Evolutionary conservation across 2,329 filamentous ascomycete species (phyloP).

Genomic region (Phialophora macrospora): DNA sequence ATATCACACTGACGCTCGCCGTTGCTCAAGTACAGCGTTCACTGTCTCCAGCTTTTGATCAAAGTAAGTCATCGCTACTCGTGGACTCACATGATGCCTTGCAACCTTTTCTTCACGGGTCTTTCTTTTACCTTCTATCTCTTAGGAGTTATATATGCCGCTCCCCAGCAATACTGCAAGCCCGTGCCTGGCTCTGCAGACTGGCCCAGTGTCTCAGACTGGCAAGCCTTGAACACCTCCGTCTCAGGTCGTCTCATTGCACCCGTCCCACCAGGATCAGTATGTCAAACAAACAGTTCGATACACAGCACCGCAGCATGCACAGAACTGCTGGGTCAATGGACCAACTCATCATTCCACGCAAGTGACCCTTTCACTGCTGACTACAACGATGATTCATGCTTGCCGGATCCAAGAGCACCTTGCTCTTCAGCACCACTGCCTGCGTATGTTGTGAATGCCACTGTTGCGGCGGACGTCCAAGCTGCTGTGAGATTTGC

Average conservation of each 20-base stretch:
- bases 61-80: not conserved
- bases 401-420: conserved; percentile 47
- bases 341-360: conserved; percentile 48
- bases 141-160: conserved; percentile 1
- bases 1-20: not conserved
- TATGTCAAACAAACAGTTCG: conserved; percentile 50
- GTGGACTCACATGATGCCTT: conserved; percentile 6
- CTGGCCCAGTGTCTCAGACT: conserved; percentile 47
- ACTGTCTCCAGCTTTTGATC: not conserved
- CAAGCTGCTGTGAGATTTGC: conserved; percentile 49
- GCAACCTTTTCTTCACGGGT: not conserved
- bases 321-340: conserved; percentile 40
- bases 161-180: conserved; percentile 35
- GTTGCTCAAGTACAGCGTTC: not conserved
- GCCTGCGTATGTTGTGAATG: conserved; percentile 46
- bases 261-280: conserved; percentile 52
- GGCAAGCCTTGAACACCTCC: conserved; percentile 47
- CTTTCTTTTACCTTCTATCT: conserved; percentile 9
- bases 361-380: conserved; percentile 47
- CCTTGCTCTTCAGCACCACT: conserved; percentile 44
- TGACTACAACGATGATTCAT: conserved; percentile 58
- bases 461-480: conserved; percentile 43
- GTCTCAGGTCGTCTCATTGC: conserved; percentile 45
- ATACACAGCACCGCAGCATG: conserved; percentile 46
- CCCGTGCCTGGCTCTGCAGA: conserved; percentile 29